Percentiles rank a stretch among this genome's conserved stretches.
Evolutionary conservation across 2,329 filamentous ascomycete species (phyloP).

Genomic region (Chaetothyriales sp.): DNA sequence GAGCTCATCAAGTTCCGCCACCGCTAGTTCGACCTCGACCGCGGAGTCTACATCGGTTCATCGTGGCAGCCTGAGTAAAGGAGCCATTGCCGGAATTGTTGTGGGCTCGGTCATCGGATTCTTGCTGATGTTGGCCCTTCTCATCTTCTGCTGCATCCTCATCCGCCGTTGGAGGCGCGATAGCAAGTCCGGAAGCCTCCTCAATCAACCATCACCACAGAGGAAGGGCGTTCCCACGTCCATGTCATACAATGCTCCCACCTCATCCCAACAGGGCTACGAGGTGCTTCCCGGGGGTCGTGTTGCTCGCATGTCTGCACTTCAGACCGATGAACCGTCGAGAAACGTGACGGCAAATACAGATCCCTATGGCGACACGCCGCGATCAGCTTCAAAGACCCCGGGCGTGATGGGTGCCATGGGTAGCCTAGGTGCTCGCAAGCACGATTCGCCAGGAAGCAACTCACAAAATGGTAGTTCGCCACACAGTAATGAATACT

Average conservation of each 20-base stretch:
- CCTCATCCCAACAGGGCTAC: constrained; percentile 38
- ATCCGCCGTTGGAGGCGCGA: constrained; percentile 43
- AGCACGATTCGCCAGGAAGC: constrained; percentile 76
- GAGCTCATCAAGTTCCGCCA: constrained; percentile 49
- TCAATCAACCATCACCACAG: constrained; percentile 76
- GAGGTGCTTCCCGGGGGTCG: constrained; percentile 73
- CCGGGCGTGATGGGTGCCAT: constrained; percentile 11
- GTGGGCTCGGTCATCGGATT: constrained; percentile 64
- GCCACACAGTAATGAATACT: constrained; percentile 59
- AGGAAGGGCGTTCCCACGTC: constrained; percentile 29
- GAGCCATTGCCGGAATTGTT: constrained; percentile 80
- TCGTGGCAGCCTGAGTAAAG: constrained; percentile 54
- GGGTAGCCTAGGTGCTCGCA: constrained; percentile 33
- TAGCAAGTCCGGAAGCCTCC: constrained; percentile 58
- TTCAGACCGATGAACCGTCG: constrained; percentile 50
- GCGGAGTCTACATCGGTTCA: constrained; percentile 24
- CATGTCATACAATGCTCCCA: constrained; percentile 29
- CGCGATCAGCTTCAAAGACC: constrained; percentile 48
- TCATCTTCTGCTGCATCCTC: constrained; percentile 45
- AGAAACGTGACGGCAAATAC: constrained; percentile 44
- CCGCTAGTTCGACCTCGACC: constrained; percentile 45
- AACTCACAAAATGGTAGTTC: constrained; percentile 63
- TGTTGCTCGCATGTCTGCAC: constrained; percentile 87
- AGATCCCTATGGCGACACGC: constrained; percentile 58
- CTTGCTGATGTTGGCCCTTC: constrained; percentile 52